Base-by-base conservation (phyloP, 169 alveolate species). In the Eimeria sp. region DNA sequence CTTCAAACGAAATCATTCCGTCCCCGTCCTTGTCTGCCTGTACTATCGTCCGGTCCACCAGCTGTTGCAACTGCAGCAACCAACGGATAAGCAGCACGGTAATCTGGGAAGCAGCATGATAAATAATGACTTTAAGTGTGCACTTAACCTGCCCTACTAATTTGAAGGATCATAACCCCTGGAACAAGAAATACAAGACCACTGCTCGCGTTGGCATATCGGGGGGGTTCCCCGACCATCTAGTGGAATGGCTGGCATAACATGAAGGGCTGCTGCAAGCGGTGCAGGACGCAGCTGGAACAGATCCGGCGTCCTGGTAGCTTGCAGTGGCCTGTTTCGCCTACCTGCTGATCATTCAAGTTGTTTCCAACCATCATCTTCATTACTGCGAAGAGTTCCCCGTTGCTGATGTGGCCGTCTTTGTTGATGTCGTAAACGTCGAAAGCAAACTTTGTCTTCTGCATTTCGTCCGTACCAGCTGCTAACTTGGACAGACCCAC, bases 341-440 rank as follows among this genome's bases (percentile, higher is more conserved):
- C 43, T 93, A 98, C 99, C 97, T 98, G 99, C 86, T 98, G 97
- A 92, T 99, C 99, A 86, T 98, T 99, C 73, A 99, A 97, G 97
- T 99, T 99, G 95, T 98, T 99, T 51, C 99, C 99, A 90, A 99
- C 99, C 99, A 99, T 99, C 99, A 99, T 99, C 96, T 99, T 98
- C 97, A 99, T 99, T 18, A 99, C 99, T 54, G 98, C 97, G 97
- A 99, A 99, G 72, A 99, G 98, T 90, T 99, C 99, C 54, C 99
- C 99, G 96, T 99, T 99, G 51, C 99, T 98, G 67, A 99, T 99
- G 98, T 96, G 98, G 63, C 99, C 99, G 97, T 99, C 99, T 63
- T 98, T 98, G 97, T 99, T 98, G 61, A 99, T 98, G 97, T 99
- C 99, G 97, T 99, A 99, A 30, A 99, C 98, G 96, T 99, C 99